Evolutionary conservation across 1,139 yeast species (phyloP).

Genomic region (Kurtzmaniella quercitrusa): DNA sequence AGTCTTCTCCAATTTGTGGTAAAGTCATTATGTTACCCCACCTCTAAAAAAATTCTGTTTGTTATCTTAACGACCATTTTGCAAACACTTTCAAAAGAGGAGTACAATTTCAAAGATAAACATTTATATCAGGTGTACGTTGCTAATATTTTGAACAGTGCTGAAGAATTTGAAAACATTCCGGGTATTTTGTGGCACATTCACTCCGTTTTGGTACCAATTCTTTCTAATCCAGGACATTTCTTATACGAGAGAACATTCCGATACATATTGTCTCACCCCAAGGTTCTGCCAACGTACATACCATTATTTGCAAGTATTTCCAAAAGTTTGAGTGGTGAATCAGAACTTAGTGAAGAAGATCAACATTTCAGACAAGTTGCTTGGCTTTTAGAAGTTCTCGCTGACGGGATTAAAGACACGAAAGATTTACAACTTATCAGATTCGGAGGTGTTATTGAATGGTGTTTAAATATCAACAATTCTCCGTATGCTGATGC

Average conservation of each 20-base stretch:
- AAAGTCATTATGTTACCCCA: slow-evolving; percentile 35
- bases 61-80: slow-evolving; percentile 42
- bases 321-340: slow-evolving; percentile 27
- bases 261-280: slow-evolving; percentile 57
- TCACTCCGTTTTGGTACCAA: slow-evolving; percentile 51
- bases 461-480: slow-evolving; percentile 58
- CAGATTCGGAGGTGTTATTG: slow-evolving; percentile 53
- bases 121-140: slow-evolving; percentile 54
- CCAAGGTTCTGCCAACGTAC: slow-evolving; percentile 51
- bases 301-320: slow-evolving; percentile 62
- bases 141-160: slow-evolving; percentile 55
- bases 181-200: slow-evolving; percentile 42
- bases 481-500: slow-evolving; percentile 46
- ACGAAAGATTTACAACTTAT: slow-evolving; percentile 50
- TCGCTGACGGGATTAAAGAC: slow-evolving; percentile 44
- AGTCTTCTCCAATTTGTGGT: slow-evolving; percentile 56
- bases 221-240: slow-evolving; percentile 67
- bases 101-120: slow-evolving; percentile 52
- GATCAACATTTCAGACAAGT: slow-evolving; percentile 52
- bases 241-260: slow-evolving; percentile 65
- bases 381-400: slow-evolving; percentile 58
- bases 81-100: slow-evolving; percentile 25
- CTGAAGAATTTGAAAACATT: slow-evolving; percentile 23
- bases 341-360: slow-evolving; percentile 41
- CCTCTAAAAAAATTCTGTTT: slow-evolving; percentile 17